Percentiles rank a stretch among this genome's conserved stretches.
Evolutionary conservation across 73 alveolate genomes (phyloP).

Genomic region (Strombidium stylifer): DNA sequence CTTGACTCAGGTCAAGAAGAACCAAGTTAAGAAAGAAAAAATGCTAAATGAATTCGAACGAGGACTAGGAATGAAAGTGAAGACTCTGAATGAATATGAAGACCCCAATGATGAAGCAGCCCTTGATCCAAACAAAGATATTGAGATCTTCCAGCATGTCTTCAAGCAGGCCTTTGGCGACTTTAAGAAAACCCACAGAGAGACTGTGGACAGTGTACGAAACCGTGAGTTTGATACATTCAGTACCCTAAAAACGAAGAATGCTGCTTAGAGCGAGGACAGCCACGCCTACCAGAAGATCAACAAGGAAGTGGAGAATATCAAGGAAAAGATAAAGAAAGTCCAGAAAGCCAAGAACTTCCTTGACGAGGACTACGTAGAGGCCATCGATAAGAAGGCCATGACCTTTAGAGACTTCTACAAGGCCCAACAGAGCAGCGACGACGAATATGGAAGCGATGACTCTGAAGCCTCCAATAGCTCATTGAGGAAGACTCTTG

Average conservation of each 20-base stretch:
- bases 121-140: slow-evolving; percentile 29
- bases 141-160: slow-evolving; percentile 18
- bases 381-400: too few relatives aligned
- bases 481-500: background rate
- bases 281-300: slow-evolving; percentile 21
- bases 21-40: slow-evolving; percentile 4
- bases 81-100: slow-evolving; percentile 17
- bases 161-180: slow-evolving; percentile 22
- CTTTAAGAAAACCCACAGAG: slow-evolving; percentile 28
- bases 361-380: too few relatives aligned
- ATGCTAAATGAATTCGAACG: slow-evolving; percentile 28
- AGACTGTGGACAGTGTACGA: slow-evolving; percentile 23
- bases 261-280: slow-evolving; percentile 18
- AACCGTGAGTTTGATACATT: slow-evolving; percentile 23
- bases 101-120: background rate
- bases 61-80: slow-evolving; percentile 12
- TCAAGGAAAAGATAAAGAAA: slow-evolving; percentile 30
- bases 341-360: slow-evolving; percentile 19
- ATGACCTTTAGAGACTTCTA: too few relatives aligned
- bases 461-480: background rate
- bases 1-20: slow-evolving; percentile 22
- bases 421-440: background rate
- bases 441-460: background rate
- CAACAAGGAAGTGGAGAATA: slow-evolving; percentile 18
- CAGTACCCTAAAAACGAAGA: slow-evolving; percentile 4